Evolutionary conservation across 2,329 filamentous ascomycete species (phyloP), one percentile per base, ranked within the genome.

Genomic region (Clonostachys byssicola): DNA sequence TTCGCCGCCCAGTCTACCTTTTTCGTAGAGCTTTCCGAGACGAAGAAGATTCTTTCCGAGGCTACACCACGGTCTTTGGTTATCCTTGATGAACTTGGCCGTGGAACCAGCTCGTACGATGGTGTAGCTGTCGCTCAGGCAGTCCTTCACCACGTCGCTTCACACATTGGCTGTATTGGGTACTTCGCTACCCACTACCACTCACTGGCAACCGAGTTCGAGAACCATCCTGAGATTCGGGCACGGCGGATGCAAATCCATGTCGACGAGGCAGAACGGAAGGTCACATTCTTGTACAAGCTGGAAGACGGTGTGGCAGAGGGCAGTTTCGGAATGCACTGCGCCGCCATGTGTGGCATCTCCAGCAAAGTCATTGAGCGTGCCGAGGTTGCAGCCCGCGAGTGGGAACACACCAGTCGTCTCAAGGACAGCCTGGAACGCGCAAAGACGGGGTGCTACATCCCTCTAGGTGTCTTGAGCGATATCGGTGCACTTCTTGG

Each of bases 101-200:
- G 94, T 52, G 94, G 94, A 45, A 99, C 94, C 1, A 92, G 86
- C 50, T 95, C 89, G 34, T 97, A 97, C 63, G 94, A 99, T 57
- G 94, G 94, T 54, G 91, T 99, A 2, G 92, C 94, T 0, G 94
- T 99, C 4, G 94, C 94, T 0, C 92, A 99, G 65, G 90, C 94
- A 2, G 94, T 99, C 0, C 79, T 99, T n/a, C 94, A 99, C 62
- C 92, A 99, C 56, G 82, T 97, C 14, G 92, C 92, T 8, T 89
- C 89, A 5, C 91, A 97, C 57, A 88, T 96, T 45, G 94, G 94
- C 45, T 95, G 92, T 45, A 73, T 96, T 4, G 94, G 94, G 35
- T 97, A 96, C 79, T 99, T 99, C 59, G 94, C 94, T 1, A 99
- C 94, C 0, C 94, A 99, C 61, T 99, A 99, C 67, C 94, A 96